Conservation (phyloP, 176 grass and related monocot genomes). For the Poa pratensis region DNA sequence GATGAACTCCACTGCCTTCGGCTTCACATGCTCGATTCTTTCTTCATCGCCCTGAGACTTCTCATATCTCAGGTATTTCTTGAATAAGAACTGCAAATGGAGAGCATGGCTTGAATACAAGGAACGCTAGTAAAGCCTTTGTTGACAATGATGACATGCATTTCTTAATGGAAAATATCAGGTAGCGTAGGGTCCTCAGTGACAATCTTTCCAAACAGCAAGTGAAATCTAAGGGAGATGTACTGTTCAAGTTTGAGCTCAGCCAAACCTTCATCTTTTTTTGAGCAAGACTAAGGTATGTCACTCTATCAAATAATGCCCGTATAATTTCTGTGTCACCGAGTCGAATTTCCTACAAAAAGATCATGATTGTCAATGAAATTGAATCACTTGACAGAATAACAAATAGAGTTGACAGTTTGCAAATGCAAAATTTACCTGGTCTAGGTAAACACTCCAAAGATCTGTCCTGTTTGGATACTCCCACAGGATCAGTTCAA, state of each 20-base stretch:
- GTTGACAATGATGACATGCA: not conserved
- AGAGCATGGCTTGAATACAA: not conserved
- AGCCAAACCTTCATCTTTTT: conserved; percentile 92
- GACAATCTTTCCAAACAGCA: not conserved
- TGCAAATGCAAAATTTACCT: conserved; percentile 52
- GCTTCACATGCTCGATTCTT: conserved; percentile 70
- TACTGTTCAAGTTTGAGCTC: not conserved
- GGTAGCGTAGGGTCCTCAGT: not conserved
- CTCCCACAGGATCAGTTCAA: conserved; percentile 84
- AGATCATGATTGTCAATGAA: conserved; percentile 35
- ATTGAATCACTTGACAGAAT: conserved; percentile 5
- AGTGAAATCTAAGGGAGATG: not conserved
- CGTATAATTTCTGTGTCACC: conserved; percentile 76
- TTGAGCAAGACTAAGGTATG: conserved; percentile 78
- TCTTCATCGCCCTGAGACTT: conserved; percentile 53
- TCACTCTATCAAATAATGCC: conserved; percentile 80
- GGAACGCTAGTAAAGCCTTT: not conserved
- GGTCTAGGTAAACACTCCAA: conserved; percentile 97
- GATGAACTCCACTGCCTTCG: conserved; percentile 60
- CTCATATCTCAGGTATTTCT: conserved; percentile 82
- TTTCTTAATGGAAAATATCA: not conserved
- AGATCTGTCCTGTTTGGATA: conserved; percentile 92
- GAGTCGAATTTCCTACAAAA: conserved; percentile 74
- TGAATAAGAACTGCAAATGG: conserved; percentile 76
- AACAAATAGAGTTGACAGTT: conserved; percentile 28